Evolutionary conservation across 202 grass and related monocot genomes (phyloP).

Genomic region (Musa balbisiana): DNA sequence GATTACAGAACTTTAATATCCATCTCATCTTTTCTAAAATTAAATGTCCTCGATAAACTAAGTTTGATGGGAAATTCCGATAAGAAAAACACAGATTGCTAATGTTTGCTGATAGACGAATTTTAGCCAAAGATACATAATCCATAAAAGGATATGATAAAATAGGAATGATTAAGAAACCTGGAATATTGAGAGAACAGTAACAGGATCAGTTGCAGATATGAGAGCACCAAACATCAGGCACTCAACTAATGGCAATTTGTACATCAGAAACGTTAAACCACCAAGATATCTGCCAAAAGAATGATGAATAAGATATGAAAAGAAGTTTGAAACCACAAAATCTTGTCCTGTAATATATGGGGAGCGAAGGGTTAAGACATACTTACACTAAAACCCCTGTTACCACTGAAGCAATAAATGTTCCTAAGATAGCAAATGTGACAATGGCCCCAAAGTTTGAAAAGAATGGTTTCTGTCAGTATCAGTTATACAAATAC

Average conservation of each 20-base stretch:
- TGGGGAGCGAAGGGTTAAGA: constrained; percentile 1
- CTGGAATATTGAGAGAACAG: constrained; percentile 98
- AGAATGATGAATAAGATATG: constrained; percentile 15
- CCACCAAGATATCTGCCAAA: constrained; percentile 82
- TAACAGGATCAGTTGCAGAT: constrained; percentile 98
- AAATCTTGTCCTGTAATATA: neutral
- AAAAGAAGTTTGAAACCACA: neutral
- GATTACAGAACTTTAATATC: neutral
- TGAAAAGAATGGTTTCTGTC: constrained; percentile 96
- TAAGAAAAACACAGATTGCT: neutral
- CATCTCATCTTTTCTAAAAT: neutral
- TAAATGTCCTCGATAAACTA: neutral
- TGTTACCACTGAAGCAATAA: constrained; percentile 85
- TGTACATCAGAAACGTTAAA: constrained; percentile 95
- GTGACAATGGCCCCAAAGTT: constrained; percentile 98
- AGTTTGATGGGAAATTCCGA: neutral
- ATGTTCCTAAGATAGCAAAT: constrained; percentile 92
- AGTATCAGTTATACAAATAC: neutral
- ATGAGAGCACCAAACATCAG: constrained; percentile 98
- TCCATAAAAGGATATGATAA: neutral
- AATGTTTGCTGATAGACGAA: neutral
- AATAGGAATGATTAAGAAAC: constrained; percentile 23
- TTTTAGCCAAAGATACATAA: neutral
- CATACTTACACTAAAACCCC: constrained; percentile 97
- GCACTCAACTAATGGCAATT: constrained; percentile 84